Evolutionary conservation across 495 filamentous ascomycete genomes (phyloP).

Genomic region (Darksidea phi): DNA sequence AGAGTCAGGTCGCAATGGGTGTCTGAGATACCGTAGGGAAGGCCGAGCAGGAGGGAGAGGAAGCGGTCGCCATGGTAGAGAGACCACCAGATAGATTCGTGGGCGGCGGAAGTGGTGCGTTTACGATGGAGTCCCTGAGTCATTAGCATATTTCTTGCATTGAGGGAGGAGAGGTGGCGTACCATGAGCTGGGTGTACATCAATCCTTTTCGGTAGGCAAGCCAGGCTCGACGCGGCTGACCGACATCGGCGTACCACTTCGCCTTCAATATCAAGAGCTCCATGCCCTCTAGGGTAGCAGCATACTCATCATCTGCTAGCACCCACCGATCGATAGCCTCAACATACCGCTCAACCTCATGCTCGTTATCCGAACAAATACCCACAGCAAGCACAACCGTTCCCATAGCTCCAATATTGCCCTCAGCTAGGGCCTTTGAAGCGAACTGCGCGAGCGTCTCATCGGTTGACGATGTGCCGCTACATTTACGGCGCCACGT

Average conservation of each 20-base stretch:
- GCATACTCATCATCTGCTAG: constrained; percentile 51
- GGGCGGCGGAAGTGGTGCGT: constrained; percentile 27
- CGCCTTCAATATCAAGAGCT: constrained; percentile 49
- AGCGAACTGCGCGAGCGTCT: constrained; percentile 25
- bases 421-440: constrained; percentile 25
- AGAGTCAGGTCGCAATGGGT: constrained; percentile 39
- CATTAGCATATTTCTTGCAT: not conserved
- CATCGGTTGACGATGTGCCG: constrained; percentile 24
- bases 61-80: constrained; percentile 49
- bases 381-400: constrained; percentile 36
- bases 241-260: constrained; percentile 53
- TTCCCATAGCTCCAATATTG: constrained; percentile 35
- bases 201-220: constrained; percentile 49
- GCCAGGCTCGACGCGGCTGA: constrained; percentile 54
- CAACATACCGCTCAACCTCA: constrained; percentile 41
- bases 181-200: constrained; percentile 51
- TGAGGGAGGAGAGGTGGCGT: not conserved
- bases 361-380: constrained; percentile 25
- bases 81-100: constrained; percentile 48
- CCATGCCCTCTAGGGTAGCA: constrained; percentile 52
- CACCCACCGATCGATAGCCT: constrained; percentile 46
- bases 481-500: constrained; percentile 34
- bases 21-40: constrained; percentile 51
- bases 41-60: constrained; percentile 51
- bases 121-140: constrained; percentile 35